Evolutionary conservation across 2,329 filamentous ascomycete genomes (phyloP).

Genomic region (Keithomyces neogunnii): DNA sequence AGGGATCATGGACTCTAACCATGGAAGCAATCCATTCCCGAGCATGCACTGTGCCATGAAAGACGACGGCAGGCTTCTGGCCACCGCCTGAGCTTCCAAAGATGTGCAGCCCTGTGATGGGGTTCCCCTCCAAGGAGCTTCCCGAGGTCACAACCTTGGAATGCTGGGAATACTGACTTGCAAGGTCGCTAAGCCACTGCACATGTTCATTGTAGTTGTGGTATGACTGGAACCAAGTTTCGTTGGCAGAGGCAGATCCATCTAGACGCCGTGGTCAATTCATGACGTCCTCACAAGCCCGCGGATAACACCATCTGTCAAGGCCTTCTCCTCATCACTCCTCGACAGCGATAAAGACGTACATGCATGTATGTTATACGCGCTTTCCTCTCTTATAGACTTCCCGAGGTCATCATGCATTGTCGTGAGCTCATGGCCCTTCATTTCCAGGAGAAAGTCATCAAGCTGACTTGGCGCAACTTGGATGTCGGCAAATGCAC

Average conservation of each 20-base stretch:
- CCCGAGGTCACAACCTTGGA: conserved; percentile 41
- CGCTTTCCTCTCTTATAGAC: conserved; percentile 26
- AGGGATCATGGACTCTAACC: conserved; percentile 19
- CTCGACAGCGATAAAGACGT: conserved; percentile 1
- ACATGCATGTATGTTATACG: conserved; percentile 21
- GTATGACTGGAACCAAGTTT: conserved; percentile 44
- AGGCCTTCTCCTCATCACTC: not conserved
- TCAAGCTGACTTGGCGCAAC: conserved; percentile 26
- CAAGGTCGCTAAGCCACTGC: conserved; percentile 38
- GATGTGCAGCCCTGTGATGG: conserved; percentile 55
- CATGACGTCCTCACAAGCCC: too few species aligned
- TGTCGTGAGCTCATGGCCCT: conserved; percentile 21
- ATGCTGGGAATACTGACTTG: conserved; percentile 30
- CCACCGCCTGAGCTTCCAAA: conserved; percentile 37
- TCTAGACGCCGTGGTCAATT: conserved; percentile 4
- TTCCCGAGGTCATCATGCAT: conserved; percentile 32
- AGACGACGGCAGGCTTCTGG: conserved; percentile 42
- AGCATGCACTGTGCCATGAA: conserved; percentile 51
- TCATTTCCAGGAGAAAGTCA: conserved; percentile 22
- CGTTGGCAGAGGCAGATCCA: conserved; percentile 17
- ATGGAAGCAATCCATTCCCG: conserved; percentile 53
- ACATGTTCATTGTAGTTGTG: conserved; percentile 43
- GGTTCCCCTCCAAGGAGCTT: conserved; percentile 34
- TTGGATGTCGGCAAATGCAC: conserved; percentile 30
- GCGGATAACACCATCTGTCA: too few species aligned